Base-by-base conservation (phyloP, 176 grass and related monocot species). In the Oryza rufipogon region DNA sequence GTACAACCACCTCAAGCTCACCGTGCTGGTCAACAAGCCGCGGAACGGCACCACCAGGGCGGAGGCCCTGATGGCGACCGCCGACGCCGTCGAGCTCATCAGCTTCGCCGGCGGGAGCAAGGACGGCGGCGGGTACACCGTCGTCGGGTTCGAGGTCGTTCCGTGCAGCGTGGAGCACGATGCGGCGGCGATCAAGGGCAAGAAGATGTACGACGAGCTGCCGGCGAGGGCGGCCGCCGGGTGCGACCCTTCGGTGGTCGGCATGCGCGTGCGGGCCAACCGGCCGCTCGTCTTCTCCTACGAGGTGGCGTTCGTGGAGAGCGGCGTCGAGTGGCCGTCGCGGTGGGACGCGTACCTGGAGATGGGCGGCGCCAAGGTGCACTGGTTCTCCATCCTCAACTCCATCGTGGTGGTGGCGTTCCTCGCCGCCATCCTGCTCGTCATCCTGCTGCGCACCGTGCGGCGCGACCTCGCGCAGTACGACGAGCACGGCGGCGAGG, bases 381-480 rank as follows among this genome's bases (percentile, higher is more conserved):
- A 89, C 74, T 94, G 92, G 92, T 91, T 94, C 73, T 94, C 92
- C 19, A 94, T 94, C 75, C 89, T 94, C 68, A 91, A 89, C 64
- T 94, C 92, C 63, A 77, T 91, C 32, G 80, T 91, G 20, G 84
- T 94, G 41, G 81, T 94, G 16, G 81, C 92, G 4, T 87, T 89
- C 81, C 86, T 94, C 11, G 92, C 92, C 8, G 87, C 84, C 20
- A 91, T 91, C 30, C 77, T 91, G 63, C 87, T 94, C 19, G 84
- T 89, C 44, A 94, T 94, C 86, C 75, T 94, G 45, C 81, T 94
- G 10, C 83, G 89, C 77, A 94, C 89, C 8, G 92, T 94, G 46
- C 83, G 92, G 9, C 87, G 89, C 26, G 92, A 94, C 77, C 84
- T 94, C 1, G 85, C 81, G 15, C 92, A 52, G 41, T 89, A 94